A percentile compares a stretch with the other conserved stretches of the same genome.
Evolutionary conservation across 768 basidiomycete genomes (phyloP).

Genomic region (Lentinula lateritia): DNA sequence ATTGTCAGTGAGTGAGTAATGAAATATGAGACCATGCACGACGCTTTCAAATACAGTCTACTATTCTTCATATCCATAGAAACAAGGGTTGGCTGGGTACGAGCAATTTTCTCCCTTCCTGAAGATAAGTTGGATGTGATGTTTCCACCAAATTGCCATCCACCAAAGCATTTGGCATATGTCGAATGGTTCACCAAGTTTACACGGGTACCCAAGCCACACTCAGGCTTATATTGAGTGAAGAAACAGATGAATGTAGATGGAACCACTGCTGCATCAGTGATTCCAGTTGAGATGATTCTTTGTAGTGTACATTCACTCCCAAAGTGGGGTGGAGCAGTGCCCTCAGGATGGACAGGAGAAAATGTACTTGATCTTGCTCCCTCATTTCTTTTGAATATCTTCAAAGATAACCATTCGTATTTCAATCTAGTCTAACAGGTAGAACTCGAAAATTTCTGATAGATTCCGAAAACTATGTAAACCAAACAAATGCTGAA

Average conservation of each 20-base stretch:
- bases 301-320: background rate
- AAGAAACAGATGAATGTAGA: background rate
- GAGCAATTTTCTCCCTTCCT: background rate
- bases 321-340: background rate
- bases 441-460: too few species aligned
- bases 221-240: background rate
- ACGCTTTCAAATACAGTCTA: background rate
- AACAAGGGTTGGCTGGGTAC: background rate
- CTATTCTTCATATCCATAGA: background rate
- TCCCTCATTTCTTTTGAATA: background rate
- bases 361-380: background rate
- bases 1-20: background rate
- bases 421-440: too few species aligned
- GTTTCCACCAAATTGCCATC: background rate
- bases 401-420: background rate
- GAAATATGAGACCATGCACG: background rate
- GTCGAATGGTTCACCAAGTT: conserved; percentile 1
- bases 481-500: too few species aligned
- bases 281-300: background rate
- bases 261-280: background rate
- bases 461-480: too few species aligned
- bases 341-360: background rate
- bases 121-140: background rate
- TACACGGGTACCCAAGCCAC: background rate
- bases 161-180: background rate